These are phyloP conservation scores for Aureoboletus auriporus DNA, from an alignment of 768 basidiomycete species.

Conservation along the genomic window DNA sequence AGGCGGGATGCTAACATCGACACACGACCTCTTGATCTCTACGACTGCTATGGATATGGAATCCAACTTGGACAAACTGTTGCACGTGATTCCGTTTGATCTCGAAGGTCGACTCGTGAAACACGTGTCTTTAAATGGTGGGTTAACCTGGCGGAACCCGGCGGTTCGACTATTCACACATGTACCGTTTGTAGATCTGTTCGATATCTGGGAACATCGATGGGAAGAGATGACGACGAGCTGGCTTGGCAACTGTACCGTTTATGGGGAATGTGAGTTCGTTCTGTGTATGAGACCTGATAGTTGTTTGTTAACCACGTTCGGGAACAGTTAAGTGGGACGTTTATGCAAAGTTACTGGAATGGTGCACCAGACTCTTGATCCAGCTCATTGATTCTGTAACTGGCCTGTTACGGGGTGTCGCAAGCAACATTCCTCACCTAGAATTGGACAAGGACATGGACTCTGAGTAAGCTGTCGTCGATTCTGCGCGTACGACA, in stretches of 20 bases:
- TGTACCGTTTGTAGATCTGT: conserved; percentile 18
- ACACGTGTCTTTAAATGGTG: conserved; percentile 45
- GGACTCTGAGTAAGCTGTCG: conserved; percentile 38
- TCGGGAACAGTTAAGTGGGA: conserved; percentile 50
- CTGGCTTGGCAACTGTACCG: conserved; percentile 22
- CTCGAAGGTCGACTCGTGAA: conserved; percentile 53
- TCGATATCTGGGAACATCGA: conserved; percentile 17
- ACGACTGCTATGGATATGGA: conserved; percentile 55
- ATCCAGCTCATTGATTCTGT: conserved; percentile 34
- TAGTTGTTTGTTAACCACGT: not conserved
- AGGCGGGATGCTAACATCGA: conserved; percentile 39
- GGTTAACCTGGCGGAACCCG: not conserved
- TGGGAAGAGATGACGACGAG: conserved; percentile 20
- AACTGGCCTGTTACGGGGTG: conserved; percentile 26
- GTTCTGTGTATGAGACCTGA: not conserved
- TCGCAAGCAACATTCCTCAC: conserved; percentile 28
- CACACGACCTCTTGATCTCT: conserved; percentile 47
- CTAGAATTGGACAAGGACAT: conserved; percentile 32
- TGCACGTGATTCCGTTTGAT: conserved; percentile 48
- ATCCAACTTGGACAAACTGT: conserved; percentile 41
- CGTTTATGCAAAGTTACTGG: conserved; percentile 44
- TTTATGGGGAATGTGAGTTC: conserved; percentile 46
- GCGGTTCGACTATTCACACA: not conserved
- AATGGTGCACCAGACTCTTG: conserved; percentile 38
- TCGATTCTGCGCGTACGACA: not conserved